Evolutionary conservation across 2,329 filamentous ascomycete species (phyloP), one percentile per base, ranked within the genome.

Genomic region (Chalaropsis ovoidea): DNA sequence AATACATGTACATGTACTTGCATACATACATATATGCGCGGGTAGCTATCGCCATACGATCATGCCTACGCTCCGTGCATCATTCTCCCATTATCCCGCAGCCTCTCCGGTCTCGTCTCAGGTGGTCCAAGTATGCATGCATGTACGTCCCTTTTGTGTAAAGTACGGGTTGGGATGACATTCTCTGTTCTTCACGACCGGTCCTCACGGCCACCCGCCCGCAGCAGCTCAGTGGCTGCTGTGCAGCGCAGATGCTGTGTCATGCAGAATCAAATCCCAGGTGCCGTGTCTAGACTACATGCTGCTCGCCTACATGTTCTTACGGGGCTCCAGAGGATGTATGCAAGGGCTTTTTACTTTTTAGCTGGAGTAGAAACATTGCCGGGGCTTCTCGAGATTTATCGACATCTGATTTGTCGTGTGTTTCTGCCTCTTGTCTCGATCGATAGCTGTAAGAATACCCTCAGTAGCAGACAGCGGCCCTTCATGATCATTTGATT

Each of bases 321-420:
- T 15, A 19, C 6, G 27, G 54, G 24, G 19, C n/a, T 58, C 54
- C 17, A 19, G 54, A 22, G 54, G 8, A 39, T 31, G 13, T 58
- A 58, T 58, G 54, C 54, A 58, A 58, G 54, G 54, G 54, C 54
- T 58, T 52, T 52, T 27, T 19, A 35, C 15, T 19, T 58, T 31
- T 58, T n/a, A 35, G 24, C 31, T 58, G 54, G 13, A 39, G 11
- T 31, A 58, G 54, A 58, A n/a, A 13, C 54, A 58, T 58, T 11
- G 15, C 10, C 27, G 8, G 7, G 27, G 31, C 15, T 10, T 31
- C n/a, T 39, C 54, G 6, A 8, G 27, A 15, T 10, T 31, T 35
- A 15, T 56, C 22, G 52, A 31, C 10, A 15, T 31, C 17, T 17
- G 11, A 15, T 56, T 24, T 56, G 8, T 11, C 22, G 22, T 10